These are phyloP conservation scores for Chlamydomonas eustigma DNA, from an alignment of 139 green algal genomes.

Conservation along the genomic window DNA sequence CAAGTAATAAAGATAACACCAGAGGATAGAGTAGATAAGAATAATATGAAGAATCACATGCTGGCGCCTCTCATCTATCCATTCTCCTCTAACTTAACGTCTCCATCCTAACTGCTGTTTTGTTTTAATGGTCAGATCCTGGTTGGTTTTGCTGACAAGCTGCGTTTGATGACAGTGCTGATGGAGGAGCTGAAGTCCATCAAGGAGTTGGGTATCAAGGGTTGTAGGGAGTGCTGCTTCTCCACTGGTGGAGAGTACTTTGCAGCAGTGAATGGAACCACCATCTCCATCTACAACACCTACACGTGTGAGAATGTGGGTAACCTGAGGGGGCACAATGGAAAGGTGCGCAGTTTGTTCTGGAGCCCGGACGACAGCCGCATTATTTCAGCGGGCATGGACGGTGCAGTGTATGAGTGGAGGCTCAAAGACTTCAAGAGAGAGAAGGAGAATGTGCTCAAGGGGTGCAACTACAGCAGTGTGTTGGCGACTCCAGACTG, in stretches of 20 bases:
- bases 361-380: conserved; percentile 68
- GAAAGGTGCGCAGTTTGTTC: conserved; percentile 65
- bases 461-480: conserved; percentile 65
- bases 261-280: conserved; percentile 81
- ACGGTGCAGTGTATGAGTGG: conserved; percentile 92
- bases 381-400: conserved; percentile 72
- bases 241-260: conserved; percentile 74
- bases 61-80: no score
- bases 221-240: conserved; percentile 42
- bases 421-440: conserved; percentile 74
- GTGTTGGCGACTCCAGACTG: conserved; percentile 57
- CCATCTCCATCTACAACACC: conserved; percentile 80
- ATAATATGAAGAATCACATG: no score
- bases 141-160: conserved; percentile 87
- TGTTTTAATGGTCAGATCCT: conserved; percentile 30
- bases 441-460: conserved; percentile 57
- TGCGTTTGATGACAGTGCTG: conserved; percentile 83
- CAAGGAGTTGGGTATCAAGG: conserved; percentile 77
- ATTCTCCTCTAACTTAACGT: no score
- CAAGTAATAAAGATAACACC: no score
- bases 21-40: no score
- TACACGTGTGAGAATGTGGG: conserved; percentile 84
- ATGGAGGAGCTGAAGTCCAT: conserved; percentile 72
- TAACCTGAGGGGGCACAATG: conserved; percentile 78
- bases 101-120: no score